Percentiles rank a stretch among this genome's conserved stretches.
phyloP scores from a whole-genome alignment of 495 filamentous ascomycete genomes.

The Parathielavia hyrcaniae region DNA sequence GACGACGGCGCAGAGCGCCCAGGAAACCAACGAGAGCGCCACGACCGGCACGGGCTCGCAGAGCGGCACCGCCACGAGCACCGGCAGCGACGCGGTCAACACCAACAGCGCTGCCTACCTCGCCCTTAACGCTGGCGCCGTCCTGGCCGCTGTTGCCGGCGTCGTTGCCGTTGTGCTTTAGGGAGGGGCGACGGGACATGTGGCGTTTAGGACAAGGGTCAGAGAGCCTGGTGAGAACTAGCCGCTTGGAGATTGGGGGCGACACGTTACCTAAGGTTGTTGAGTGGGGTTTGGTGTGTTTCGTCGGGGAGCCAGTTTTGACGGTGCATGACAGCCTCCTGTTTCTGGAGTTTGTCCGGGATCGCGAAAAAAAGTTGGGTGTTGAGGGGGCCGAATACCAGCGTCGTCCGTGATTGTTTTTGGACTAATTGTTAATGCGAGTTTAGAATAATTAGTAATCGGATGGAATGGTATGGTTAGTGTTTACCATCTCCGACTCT shows the following conservation, averaged over 20 bases:
- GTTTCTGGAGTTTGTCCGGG: not conserved
- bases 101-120: conserved; percentile 34
- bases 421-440: conserved; percentile 14
- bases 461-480: not conserved
- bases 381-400: not conserved
- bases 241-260: no score
- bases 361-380: not conserved
- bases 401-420: not conserved
- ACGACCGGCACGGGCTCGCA: conserved; percentile 14
- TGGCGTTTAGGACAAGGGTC: not conserved
- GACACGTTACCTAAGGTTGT: no score
- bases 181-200: not conserved
- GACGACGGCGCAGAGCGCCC: conserved; percentile 1
- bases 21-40: conserved; percentile 15
- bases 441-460: conserved; percentile 15
- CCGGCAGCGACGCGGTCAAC: conserved; percentile 21
- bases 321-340: no score
- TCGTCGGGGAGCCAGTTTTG: no score
- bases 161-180: conserved; percentile 34
- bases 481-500: not conserved
- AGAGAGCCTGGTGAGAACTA: not conserved
- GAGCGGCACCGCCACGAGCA: conserved; percentile 18
- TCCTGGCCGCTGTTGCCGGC: conserved; percentile 33
- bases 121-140: conserved; percentile 27
- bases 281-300: not conserved